A percentile compares a stretch with the other conserved stretches of the same genome.
phyloP scores from a whole-genome alignment of 345 rosid genomes.

The Rubroshorea leprosula region DNA sequence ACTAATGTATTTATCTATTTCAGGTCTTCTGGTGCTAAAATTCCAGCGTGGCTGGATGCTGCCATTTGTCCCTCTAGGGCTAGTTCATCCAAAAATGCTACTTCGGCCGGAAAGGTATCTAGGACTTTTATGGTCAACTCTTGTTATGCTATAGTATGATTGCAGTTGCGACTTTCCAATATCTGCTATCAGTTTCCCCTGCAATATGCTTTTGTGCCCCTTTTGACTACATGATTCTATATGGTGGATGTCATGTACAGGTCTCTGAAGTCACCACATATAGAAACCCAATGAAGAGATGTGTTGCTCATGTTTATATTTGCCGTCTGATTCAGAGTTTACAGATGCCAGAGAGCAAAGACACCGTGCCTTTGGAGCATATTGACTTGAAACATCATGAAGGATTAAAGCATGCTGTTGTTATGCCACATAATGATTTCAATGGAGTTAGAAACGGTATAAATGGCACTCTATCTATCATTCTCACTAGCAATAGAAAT shows the following conservation, averaged over 20 bases:
- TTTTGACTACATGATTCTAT: conserved; percentile 2
- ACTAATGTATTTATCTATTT: conserved; percentile 8
- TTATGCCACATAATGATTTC: conserved; percentile 22
- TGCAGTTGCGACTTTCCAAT: too few species aligned
- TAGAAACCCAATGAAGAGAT: conserved; percentile 42
- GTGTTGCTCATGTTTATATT: conserved; percentile 62
- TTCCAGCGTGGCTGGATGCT: conserved; percentile 54
- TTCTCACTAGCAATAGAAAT: conserved; percentile 14
- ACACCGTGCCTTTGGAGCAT: conserved; percentile 16
- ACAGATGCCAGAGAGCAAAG: conserved; percentile 32
- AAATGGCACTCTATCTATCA: conserved; percentile 14
- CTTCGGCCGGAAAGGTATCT: conserved; percentile 36
- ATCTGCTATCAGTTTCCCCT: too few species aligned
- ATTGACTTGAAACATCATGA: conserved; percentile 27
- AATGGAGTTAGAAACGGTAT: conserved; percentile 19
- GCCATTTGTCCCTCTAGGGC: conserved; percentile 31
- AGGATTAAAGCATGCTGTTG: conserved; percentile 27
- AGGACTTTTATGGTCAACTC: not conserved
- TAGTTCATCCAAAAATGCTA: conserved; percentile 23
- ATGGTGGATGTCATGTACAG: conserved; percentile 24
- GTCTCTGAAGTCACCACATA: conserved; percentile 20
- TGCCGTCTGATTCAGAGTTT: conserved; percentile 46
- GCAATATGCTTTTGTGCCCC: not conserved
- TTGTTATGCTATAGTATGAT: too few species aligned
- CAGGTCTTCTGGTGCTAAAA: conserved; percentile 42